Base-by-base conservation (phyloP, 805 yeast species). In the Tetrapisispora iriomotensis region DNA sequence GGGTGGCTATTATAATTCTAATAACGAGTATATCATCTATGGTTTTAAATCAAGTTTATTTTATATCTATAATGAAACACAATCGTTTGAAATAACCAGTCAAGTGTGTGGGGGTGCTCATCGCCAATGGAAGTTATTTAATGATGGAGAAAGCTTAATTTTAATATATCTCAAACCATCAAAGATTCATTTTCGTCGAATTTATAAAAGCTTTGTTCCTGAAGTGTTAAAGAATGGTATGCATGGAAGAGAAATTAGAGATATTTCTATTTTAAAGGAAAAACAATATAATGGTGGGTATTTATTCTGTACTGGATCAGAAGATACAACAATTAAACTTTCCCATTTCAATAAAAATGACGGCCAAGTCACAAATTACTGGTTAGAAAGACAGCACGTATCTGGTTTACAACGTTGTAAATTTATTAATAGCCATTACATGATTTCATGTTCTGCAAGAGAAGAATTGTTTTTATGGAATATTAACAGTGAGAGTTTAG, bases 191-290 rank as follows among this genome's bases (percentile, higher is more conserved):
- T 49, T 73, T 18, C 66, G 68, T 39, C 49, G 42, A 45, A 60
- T 58, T 42, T 48, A 54, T 26, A 48, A 45, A 26, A 46, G 56
- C 1, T 14, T 28, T 1, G 40, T 47, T 3, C 64, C 66, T 3
- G 54, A 58, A 19, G 44, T 67, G 8, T 51, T 79, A 20, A 65
- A 65, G 26, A 62, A 68, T 8, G 96, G 96, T 0, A 70, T 85
- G 1, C 97, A 92, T 58, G 98, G 98, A 1, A 71, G 97, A 45
- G 98, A 92, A 58, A 74, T 90, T 6, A 69, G 98, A 48, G 83
- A 78, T 40, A 65, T 88, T 13, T 70, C 82, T 2, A 67, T 79
- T n/a, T 67, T 74, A 27, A 47, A 46, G 29, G 35, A 40, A 7
- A 61, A 71, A 0, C 32, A 45, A 7, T 45, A 36, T 8, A 56